phyloP scores from a whole-genome alignment of 2,329 filamentous ascomycete species.

The Nothomitra cinnamomea region DNA sequence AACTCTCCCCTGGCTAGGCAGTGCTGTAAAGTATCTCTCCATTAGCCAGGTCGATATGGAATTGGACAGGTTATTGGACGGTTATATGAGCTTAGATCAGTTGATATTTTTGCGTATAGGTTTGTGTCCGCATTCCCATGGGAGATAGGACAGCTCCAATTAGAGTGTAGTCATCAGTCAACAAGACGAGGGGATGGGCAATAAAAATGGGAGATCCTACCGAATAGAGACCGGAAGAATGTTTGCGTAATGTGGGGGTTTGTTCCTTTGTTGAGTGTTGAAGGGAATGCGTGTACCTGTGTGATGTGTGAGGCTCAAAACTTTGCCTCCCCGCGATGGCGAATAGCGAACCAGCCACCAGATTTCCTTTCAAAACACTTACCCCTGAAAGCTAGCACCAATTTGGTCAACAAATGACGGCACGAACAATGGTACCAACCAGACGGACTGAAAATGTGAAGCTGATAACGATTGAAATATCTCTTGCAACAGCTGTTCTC shows the following conservation, averaged over 20 bases:
- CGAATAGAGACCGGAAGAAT: too few species aligned
- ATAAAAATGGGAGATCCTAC: not conserved
- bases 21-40: not conserved
- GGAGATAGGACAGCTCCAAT: slow-evolving; percentile 63
- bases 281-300: not conserved
- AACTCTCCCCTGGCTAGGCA: too few species aligned
- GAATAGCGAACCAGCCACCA: not conserved
- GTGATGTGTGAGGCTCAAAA: not conserved
- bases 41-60: not conserved
- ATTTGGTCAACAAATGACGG: not conserved
- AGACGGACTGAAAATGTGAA: not conserved
- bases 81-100: not conserved
- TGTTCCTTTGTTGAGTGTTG: not conserved
- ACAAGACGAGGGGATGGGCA: not conserved
- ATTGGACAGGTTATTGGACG: not conserved
- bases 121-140: slow-evolving; percentile 10
- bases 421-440: not conserved
- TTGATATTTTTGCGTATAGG: slow-evolving; percentile 13
- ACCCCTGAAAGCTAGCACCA: not conserved
- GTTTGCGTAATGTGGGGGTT: too few species aligned
- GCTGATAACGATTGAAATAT: not conserved
- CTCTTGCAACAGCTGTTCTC: too few species aligned
- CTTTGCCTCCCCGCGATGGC: not conserved
- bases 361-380: not conserved
- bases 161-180: slow-evolving; percentile 39